Percentiles rank a stretch among this genome's conserved stretches.
These are phyloP conservation scores for Cairneyella variabilis DNA, from an alignment of 495 filamentous ascomycete species.

Conservation along the genomic window DNA sequence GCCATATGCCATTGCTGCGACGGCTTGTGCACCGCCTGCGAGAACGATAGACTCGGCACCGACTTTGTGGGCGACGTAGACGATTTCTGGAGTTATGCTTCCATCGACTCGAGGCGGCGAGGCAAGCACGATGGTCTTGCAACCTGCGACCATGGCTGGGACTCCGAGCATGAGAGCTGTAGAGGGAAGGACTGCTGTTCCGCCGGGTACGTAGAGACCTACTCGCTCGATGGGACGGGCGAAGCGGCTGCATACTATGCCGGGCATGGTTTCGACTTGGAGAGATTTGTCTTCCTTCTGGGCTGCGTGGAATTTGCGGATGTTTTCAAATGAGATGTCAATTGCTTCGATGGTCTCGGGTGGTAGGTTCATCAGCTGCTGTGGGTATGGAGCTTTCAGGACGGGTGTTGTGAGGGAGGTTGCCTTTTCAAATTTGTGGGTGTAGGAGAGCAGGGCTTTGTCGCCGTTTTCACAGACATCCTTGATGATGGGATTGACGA, in stretches of 20 bases:
- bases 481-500: slow-evolving; percentile 86
- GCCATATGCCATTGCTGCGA: slow-evolving; percentile 83
- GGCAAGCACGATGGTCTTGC: slow-evolving; percentile 88
- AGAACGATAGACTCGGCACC: slow-evolving; percentile 93
- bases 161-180: slow-evolving; percentile 98
- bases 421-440: slow-evolving; percentile 95
- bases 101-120: slow-evolving; percentile 89
- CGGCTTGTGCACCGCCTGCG: slow-evolving; percentile 93
- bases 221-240: slow-evolving; percentile 89
- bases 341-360: slow-evolving; percentile 85
- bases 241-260: slow-evolving; percentile 91
- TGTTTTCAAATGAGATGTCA: slow-evolving; percentile 89
- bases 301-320: slow-evolving; percentile 86
- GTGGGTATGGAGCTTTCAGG: slow-evolving; percentile 79
- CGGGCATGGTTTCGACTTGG: slow-evolving; percentile 93
- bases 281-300: slow-evolving; percentile 79
- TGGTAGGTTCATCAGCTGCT: slow-evolving; percentile 77
- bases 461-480: slow-evolving; percentile 79
- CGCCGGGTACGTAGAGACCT: slow-evolving; percentile 91
- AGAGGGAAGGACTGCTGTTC: slow-evolving; percentile 91
- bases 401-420: slow-evolving; percentile 85
- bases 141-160: slow-evolving; percentile 96
- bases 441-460: slow-evolving; percentile 82
- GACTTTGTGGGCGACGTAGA: slow-evolving; percentile 96
- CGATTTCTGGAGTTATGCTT: slow-evolving; percentile 90